A percentile compares a stretch with the other conserved stretches of the same genome.
phyloP scores from a whole-genome alignment of 2,329 filamentous ascomycete species.

The Aspergillus ruber region DNA sequence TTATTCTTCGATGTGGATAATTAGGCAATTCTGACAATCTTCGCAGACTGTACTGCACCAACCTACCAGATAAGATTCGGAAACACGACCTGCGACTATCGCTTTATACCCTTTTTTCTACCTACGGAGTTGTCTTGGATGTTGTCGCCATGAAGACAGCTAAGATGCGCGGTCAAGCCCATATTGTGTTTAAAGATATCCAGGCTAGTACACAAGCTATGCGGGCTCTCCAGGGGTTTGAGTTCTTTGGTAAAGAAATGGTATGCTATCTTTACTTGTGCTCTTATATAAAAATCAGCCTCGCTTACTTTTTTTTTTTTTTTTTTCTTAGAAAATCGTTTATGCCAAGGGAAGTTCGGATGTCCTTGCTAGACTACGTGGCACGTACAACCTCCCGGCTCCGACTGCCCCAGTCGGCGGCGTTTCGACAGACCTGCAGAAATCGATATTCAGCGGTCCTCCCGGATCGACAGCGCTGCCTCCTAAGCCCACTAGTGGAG shows the following conservation, averaged over 20 bases:
- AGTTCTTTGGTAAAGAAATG: conserved; percentile 78
- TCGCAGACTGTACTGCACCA: conserved; percentile 77
- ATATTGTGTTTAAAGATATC: conserved; percentile 82
- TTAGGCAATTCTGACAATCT: conserved; percentile 14
- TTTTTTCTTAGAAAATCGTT: conserved; percentile 69
- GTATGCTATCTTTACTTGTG: conserved; percentile 47
- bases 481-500: conserved; percentile 45
- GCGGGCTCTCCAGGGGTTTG: conserved; percentile 76
- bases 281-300: neutral
- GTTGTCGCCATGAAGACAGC: conserved; percentile 81
- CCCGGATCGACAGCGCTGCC: conserved; percentile 38
- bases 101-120: conserved; percentile 89
- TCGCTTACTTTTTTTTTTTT: too few relatives aligned
- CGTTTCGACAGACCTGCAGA: conserved; percentile 66
- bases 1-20: neutral
- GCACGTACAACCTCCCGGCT: conserved; percentile 70
- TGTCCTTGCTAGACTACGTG: conserved; percentile 83
- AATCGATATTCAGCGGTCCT: conserved; percentile 69
- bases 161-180: conserved; percentile 94
- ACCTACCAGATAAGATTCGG: conserved; percentile 82
- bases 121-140: conserved; percentile 87
- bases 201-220: conserved; percentile 92
- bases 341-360: conserved; percentile 89
- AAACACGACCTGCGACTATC: conserved; percentile 81
- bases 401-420: conserved; percentile 47